phyloP scores from a whole-genome alignment of 306 rosid species.

The Coriaria nepalensis region DNA sequence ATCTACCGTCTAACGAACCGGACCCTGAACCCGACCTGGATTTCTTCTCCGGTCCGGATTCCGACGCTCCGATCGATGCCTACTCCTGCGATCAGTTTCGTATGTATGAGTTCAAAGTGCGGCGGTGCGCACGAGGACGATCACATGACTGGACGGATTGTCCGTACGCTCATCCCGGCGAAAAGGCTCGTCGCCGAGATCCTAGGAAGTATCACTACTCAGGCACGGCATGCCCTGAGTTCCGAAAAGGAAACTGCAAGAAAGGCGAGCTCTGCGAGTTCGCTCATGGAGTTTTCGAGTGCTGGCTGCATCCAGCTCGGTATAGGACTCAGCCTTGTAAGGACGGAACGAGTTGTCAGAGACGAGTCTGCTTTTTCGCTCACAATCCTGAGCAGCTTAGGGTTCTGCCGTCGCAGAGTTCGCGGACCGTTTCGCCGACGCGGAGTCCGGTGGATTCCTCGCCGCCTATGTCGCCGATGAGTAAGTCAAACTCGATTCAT shows the following conservation, averaged over 20 bases:
- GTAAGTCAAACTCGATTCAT: slow-evolving; percentile 29
- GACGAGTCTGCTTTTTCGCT: slow-evolving; percentile 87
- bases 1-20: slow-evolving; percentile 39
- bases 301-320: slow-evolving; percentile 97
- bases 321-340: slow-evolving; percentile 95
- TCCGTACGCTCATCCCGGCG: slow-evolving; percentile 96
- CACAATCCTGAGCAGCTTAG: slow-evolving; percentile 90
- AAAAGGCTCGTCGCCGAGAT: slow-evolving; percentile 95
- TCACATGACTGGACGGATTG: slow-evolving; percentile 99
- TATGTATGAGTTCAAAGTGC: slow-evolving; percentile 83
- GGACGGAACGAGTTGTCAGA: slow-evolving; percentile 67
- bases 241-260: slow-evolving; percentile 72
- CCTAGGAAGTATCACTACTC: slow-evolving; percentile 81
- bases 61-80: slow-evolving; percentile 68
- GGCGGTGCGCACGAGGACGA: slow-evolving; percentile 78
- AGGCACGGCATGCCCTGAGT: slow-evolving; percentile 89
- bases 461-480: slow-evolving; percentile 67
- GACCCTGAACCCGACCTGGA: slow-evolving; percentile 52
- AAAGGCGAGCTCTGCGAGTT: slow-evolving; percentile 76
- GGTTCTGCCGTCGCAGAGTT: slow-evolving; percentile 50
- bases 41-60: slow-evolving; percentile 18
- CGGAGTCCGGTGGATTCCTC: slow-evolving; percentile 34
- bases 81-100: slow-evolving; percentile 87
- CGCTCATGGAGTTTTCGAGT: slow-evolving; percentile 94
- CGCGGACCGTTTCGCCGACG: slow-evolving; percentile 49